A percentile compares a stretch with the other conserved stretches of the same genome.
Conservation (phyloP, 306 rosid genomes). For the Trifolium pratense region DNA sequence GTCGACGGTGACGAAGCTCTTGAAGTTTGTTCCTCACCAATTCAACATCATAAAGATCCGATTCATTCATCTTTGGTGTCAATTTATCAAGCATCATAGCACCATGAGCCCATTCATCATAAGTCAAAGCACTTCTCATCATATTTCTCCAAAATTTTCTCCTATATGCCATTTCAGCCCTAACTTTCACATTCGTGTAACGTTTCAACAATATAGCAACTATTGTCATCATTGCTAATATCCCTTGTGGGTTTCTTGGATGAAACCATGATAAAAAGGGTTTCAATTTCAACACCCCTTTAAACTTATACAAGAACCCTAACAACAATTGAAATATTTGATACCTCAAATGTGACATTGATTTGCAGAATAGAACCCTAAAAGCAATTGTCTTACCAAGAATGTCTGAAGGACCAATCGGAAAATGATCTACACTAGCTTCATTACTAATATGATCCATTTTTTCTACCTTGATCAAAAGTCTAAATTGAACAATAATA, state of each 20-base stretch:
- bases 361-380: constrained; percentile 80
- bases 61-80: constrained; percentile 86
- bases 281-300: constrained; percentile 48
- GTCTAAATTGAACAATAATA: constrained; percentile 1
- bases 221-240: constrained; percentile 83
- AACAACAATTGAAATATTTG: constrained; percentile 56
- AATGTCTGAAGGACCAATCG: constrained; percentile 86
- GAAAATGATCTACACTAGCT: constrained; percentile 79
- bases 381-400: constrained; percentile 83
- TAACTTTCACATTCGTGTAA: constrained; percentile 72
- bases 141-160: constrained; percentile 94
- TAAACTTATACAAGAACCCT: constrained; percentile 54
- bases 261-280: constrained; percentile 75
- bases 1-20: constrained; percentile 85
- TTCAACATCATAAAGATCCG: constrained; percentile 80
- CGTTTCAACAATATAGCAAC: constrained; percentile 85
- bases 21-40: constrained; percentile 84
- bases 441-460: constrained; percentile 92
- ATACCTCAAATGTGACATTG: constrained; percentile 71
- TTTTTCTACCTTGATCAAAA: constrained; percentile 25
- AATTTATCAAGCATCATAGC: constrained; percentile 97
- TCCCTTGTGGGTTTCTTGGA: constrained; percentile 94
- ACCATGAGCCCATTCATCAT: constrained; percentile 99
- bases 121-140: constrained; percentile 91
- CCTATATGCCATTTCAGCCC: constrained; percentile 91